phyloP scores from a whole-genome alignment of 2,329 filamentous ascomycete genomes.

The Aureobasidium sp. region DNA sequence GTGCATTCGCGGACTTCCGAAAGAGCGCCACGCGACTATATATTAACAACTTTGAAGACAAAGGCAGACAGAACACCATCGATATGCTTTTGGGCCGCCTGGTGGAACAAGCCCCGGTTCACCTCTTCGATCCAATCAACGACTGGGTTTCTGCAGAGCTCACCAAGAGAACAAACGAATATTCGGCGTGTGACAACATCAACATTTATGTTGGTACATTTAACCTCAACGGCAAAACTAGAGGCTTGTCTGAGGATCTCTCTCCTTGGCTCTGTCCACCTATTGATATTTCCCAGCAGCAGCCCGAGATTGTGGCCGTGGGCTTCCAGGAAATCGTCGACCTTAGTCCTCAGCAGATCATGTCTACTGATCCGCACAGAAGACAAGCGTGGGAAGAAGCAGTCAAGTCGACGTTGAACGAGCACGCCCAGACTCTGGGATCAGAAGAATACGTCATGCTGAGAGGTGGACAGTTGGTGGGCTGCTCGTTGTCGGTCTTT shows the following conservation, averaged over 20 bases:
- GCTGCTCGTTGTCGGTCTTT: conserved; percentile 86
- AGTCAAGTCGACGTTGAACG: conserved; percentile 71
- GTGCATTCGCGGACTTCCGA: conserved; percentile 86
- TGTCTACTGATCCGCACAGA: conserved; percentile 89
- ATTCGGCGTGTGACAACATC: conserved; percentile 65
- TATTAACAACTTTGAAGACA: conserved; percentile 96
- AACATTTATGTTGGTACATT: conserved; percentile 84
- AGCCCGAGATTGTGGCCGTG: conserved; percentile 80
- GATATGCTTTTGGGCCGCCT: conserved; percentile 86
- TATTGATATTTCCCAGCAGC: conserved; percentile 47
- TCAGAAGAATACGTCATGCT: conserved; percentile 81
- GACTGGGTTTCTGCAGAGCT: conserved; percentile 80
- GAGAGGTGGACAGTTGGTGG: conserved; percentile 87
- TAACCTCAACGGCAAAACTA: conserved; percentile 84
- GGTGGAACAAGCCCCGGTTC: conserved; percentile 74
- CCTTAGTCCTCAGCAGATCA: conserved; percentile 93
- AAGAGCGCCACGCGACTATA: conserved; percentile 93
- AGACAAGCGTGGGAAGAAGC: conserved; percentile 81
- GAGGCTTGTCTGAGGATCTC: conserved; percentile 71
- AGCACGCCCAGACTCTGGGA: conserved; percentile 55
- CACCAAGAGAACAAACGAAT: conserved; percentile 58
- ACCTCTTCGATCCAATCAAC: conserved; percentile 89
- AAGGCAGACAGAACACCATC: conserved; percentile 86
- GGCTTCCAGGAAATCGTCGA: conserved; percentile 99
- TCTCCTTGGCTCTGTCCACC: conserved; percentile 77